These are phyloP conservation scores for Pelargonium citronellum DNA, from an alignment of 441 rosid species.

Conservation along the genomic window DNA sequence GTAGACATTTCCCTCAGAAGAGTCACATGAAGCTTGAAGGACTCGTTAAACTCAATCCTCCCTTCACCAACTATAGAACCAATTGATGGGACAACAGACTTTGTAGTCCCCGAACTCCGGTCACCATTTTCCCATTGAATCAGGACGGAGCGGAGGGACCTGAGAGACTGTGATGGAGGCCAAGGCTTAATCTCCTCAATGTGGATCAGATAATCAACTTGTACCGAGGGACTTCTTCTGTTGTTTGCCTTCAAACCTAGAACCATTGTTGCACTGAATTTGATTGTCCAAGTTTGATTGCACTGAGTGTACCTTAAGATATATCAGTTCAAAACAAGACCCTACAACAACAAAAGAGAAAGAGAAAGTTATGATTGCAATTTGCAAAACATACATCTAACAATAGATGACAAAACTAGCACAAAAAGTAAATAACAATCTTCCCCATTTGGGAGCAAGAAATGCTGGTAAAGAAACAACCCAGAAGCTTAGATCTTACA, in stretches of 20 bases:
- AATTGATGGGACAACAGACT: slow-evolving; percentile 55
- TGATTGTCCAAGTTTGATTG: background rate
- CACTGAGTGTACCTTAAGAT: background rate
- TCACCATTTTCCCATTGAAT: slow-evolving; percentile 92
- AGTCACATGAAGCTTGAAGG: slow-evolving; percentile 71
- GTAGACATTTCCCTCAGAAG: slow-evolving; percentile 51
- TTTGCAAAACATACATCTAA: background rate
- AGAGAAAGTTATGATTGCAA: slow-evolving; percentile 3
- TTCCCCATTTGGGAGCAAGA: slow-evolving; percentile 1
- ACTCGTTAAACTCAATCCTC: slow-evolving; percentile 74
- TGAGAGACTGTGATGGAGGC: slow-evolving; percentile 95
- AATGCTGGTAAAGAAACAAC: slow-evolving; percentile 6
- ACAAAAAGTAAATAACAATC: background rate
- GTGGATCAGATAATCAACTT: slow-evolving; percentile 57
- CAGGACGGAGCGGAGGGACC: slow-evolving; percentile 72
- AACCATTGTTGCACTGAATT: slow-evolving; percentile 42
- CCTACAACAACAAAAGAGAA: background rate
- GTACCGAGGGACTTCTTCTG: slow-evolving; percentile 48
- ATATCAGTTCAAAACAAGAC: slow-evolving; percentile 1
- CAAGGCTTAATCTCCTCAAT: slow-evolving; percentile 89
- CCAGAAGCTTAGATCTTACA: slow-evolving; percentile 6
- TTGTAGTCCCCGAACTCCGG: slow-evolving; percentile 64
- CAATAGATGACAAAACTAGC: background rate
- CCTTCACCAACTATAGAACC: slow-evolving; percentile 79
- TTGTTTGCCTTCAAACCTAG: slow-evolving; percentile 54